Base-by-base conservation (phyloP, 169 alveolate species). In the Plasmodium knowlesi region DNA sequence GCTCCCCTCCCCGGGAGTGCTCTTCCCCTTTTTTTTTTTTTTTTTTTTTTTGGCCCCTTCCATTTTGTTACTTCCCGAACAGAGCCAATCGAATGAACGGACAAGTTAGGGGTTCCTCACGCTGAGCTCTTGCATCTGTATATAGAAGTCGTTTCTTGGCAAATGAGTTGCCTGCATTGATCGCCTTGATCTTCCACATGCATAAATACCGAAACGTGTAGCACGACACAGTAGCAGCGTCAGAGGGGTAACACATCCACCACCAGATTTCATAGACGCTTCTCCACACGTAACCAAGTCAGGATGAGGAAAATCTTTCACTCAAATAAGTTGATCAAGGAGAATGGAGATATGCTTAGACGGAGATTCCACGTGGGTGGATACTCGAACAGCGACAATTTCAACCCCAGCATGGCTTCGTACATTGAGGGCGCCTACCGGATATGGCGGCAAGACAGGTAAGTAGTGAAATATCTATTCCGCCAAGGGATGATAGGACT, bases 391-490 rank as follows among this genome's bases (percentile, higher is more conserved):
- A 70, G 50, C 34, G 82, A 88, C 12, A 80, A 61, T n/a, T 57
- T 88, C 73, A 88, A 67, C 43, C 94, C 94, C 3, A 88, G 89
- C 34, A 88, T 88, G 94, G 74, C 94, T 16, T 6, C 94, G 9
- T 88, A 88, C 53, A 61, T 88, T 28, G 94, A 88, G 41, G 57
- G 74, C 14, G 82, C 46, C 5, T 88, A 88, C 37, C 43, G 43
- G 19, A 70, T 79, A 67, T 88, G 94, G 94, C 80, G 73, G 22
- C 30, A 78, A 8, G 94, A 88, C 67, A 78, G 82, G 94, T 88
- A 32, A 30, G 41, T 6, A 10, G 16, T 2, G 28, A 25, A 41
- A 8, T 57, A 32, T 32, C 5, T 28, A 57, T 4, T 28, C 73
- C 3, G 73, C 30, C 6, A 57, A 57, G 46, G 9, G 12, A 25